These are phyloP conservation scores for Rhododendron griersonianum DNA, from an alignment of 148 eudicot genomes.

Conservation along the genomic window DNA sequence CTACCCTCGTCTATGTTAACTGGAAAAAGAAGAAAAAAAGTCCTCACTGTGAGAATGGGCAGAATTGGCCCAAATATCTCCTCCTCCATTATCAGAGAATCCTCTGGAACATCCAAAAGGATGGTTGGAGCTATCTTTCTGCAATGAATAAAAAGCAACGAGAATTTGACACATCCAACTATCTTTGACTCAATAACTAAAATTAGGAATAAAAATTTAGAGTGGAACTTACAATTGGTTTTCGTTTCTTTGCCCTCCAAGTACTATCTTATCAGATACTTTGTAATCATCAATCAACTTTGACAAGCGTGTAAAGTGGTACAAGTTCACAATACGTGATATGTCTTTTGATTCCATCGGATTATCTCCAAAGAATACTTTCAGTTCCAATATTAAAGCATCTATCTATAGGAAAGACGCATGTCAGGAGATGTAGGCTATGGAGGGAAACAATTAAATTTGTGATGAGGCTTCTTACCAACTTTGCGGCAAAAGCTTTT, in stretches of 20 bases:
- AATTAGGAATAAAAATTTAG: neutral
- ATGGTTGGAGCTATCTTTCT: conserved; percentile 72
- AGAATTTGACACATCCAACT: neutral
- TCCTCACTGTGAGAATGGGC: conserved; percentile 65
- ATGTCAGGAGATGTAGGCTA: conserved; percentile 3
- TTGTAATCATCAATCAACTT: conserved; percentile 46
- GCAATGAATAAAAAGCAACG: conserved; percentile 2
- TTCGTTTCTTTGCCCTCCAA: conserved; percentile 57
- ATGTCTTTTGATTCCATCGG: conserved; percentile 49
- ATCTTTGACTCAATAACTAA: neutral
- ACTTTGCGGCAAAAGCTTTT: conserved; percentile 49
- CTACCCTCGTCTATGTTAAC: neutral
- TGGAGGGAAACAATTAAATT: neutral
- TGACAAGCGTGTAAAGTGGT: conserved; percentile 47
- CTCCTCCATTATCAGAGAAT: conserved; percentile 52
- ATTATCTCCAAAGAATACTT: conserved; percentile 41
- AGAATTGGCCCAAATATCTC: conserved; percentile 81
- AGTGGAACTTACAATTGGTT: conserved; percentile 38
- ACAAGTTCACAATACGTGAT: conserved; percentile 42
- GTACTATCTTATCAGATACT: conserved; percentile 39
- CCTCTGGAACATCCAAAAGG: conserved; percentile 52
- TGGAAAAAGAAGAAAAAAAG: neutral
- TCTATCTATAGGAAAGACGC: conserved; percentile 35
- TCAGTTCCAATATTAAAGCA: conserved; percentile 36
- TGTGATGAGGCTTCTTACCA: conserved; percentile 32